These are phyloP conservation scores for Scheffersomyces cryptocercus DNA, from an alignment of 1,139 yeast species.

Conservation along the genomic window DNA sequence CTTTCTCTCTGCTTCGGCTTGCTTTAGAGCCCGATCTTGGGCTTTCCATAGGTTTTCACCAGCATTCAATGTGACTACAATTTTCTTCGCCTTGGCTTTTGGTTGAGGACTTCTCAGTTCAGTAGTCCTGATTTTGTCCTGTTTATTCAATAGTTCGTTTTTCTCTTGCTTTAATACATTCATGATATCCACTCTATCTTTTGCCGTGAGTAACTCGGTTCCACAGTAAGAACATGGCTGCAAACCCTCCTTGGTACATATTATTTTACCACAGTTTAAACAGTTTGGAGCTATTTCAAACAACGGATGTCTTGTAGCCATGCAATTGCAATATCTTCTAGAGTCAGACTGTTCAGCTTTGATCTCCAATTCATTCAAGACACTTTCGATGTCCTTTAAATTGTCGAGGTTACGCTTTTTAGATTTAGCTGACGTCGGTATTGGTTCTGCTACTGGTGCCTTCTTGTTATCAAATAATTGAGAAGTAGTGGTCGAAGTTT, in stretches of 20 bases:
- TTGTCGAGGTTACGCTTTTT: constrained; percentile 47
- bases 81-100: constrained; percentile 35
- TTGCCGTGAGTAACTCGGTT: constrained; percentile 56
- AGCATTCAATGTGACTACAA: constrained; percentile 49
- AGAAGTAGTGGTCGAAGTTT: constrained; percentile 33
- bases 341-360: constrained; percentile 10
- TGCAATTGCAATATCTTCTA: constrained; percentile 65
- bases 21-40: constrained; percentile 63
- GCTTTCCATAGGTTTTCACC: constrained; percentile 69
- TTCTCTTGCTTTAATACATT: constrained; percentile 53
- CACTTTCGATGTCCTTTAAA: constrained; percentile 58
- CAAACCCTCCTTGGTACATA: constrained; percentile 86
- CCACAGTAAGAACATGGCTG: constrained; percentile 90
- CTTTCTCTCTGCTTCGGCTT: constrained; percentile 43
- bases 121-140: constrained; percentile 18
- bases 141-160: constrained; percentile 27
- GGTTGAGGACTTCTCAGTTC: constrained; percentile 14
- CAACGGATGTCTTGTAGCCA: constrained; percentile 82
- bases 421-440: constrained; percentile 12
- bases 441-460: not conserved
- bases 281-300: constrained; percentile 93
- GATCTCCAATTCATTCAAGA: constrained; percentile 39
- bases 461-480: constrained; percentile 31
- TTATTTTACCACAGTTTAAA: constrained; percentile 88
- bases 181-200: constrained; percentile 63